These are phyloP conservation scores for Tylopilus sp. DNA, from an alignment of 768 basidiomycete species.

Conservation along the genomic window DNA sequence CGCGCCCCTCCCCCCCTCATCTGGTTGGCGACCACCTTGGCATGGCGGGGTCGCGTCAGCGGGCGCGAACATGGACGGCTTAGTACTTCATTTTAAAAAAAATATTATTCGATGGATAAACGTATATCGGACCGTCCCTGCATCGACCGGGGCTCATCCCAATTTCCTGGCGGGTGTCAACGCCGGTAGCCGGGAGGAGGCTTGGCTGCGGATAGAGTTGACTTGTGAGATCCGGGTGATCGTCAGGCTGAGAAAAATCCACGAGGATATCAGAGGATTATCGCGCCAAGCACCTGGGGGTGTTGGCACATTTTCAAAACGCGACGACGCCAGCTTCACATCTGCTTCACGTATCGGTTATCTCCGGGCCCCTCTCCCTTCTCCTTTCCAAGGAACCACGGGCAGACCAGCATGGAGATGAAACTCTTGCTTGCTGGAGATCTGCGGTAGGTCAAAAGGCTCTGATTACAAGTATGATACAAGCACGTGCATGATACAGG, in stretches of 20 bases:
- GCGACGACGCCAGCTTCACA: neutral
- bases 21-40: constrained; percentile 3
- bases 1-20: neutral
- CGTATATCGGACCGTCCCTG: neutral
- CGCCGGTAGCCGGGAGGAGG: neutral
- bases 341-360: constrained; percentile 6
- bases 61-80: neutral
- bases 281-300: neutral
- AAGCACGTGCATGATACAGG: constrained; percentile 9
- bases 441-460: neutral
- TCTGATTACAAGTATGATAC: constrained; percentile 13
- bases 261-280: neutral
- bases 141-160: neutral
- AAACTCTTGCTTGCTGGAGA: neutral
- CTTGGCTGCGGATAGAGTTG: constrained; percentile 14
- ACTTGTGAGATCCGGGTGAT: constrained; percentile 5
- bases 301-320: neutral
- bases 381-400: neutral
- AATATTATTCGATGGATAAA: neutral
- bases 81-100: neutral
- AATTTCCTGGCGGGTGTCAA: constrained; percentile 1
- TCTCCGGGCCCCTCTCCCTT: constrained; percentile 3
- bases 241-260: neutral
- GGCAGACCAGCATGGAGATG: neutral
- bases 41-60: neutral